These are phyloP conservation scores for Ambrosia artemisiifolia DNA, from an alignment of 129 eudicot species.

Conservation along the genomic window DNA sequence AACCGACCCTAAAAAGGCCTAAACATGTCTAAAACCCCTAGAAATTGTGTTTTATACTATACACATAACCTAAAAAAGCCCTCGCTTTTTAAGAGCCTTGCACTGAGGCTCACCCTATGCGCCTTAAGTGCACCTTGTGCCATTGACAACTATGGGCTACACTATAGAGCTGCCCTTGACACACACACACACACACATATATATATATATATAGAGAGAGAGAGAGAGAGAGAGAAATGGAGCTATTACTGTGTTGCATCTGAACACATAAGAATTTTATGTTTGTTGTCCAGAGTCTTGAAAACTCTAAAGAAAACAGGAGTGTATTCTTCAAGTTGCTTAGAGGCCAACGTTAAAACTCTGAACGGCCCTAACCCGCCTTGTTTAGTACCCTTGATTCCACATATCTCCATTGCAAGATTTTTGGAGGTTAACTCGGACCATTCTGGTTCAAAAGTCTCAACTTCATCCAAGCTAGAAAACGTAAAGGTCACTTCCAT, in stretches of 20 bases:
- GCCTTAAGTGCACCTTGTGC: no score
- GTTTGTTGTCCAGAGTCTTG: constrained; percentile 27
- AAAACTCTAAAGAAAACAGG: constrained; percentile 53
- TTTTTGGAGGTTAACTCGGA: constrained; percentile 18
- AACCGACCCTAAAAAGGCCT: no score
- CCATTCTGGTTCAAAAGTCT: constrained; percentile 57
- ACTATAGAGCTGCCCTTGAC: no score
- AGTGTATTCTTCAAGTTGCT: constrained; percentile 47
- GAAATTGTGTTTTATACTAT: no score
- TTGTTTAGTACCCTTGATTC: constrained; percentile 39
- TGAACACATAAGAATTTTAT: constrained; percentile 55
- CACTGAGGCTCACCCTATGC: no score
- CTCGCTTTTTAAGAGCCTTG: no score
- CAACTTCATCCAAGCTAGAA: constrained; percentile 56
- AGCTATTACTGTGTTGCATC: constrained; percentile 38
- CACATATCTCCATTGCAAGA: constrained; percentile 48
- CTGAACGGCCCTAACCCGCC: constrained; percentile 70
- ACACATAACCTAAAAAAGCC: no score
- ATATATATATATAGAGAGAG: no score
- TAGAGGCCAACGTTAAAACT: constrained; percentile 46
- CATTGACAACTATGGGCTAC: no score
- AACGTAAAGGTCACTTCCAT: constrained; percentile 58
- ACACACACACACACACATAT: no score
- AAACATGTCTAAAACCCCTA: no score
- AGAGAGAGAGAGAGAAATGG: no score